Percentiles rank a stretch among this genome's conserved stretches.
phyloP scores from a whole-genome alignment of 192 early-diverging fungal genomes.

The Kappamyces sp. region DNA sequence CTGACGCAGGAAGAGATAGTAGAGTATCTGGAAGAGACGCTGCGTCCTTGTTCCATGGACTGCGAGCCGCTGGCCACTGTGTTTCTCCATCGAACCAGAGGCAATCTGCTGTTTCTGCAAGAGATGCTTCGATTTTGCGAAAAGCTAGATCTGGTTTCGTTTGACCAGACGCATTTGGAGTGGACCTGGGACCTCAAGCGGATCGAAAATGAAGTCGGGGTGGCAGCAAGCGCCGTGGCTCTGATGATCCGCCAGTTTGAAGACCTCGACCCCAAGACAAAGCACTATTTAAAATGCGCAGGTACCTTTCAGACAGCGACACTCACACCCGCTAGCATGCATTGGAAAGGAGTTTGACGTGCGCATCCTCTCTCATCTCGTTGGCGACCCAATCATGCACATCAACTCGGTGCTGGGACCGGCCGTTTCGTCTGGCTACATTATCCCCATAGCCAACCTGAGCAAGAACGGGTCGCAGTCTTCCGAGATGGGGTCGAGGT shows the following conservation, averaged over 20 bases:
- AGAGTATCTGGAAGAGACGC: conserved; percentile 31
- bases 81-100: conserved; percentile 38
- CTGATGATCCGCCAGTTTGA: conserved; percentile 32
- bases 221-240: conserved; percentile 35
- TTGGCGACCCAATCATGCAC: too few species aligned
- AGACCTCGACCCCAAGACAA: conserved; percentile 24
- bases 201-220: conserved; percentile 32
- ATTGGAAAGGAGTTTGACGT: conserved; percentile 30
- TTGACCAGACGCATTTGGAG: conserved; percentile 30
- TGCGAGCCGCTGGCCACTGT: conserved; percentile 28
- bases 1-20: conserved; percentile 23
- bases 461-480: too few species aligned
- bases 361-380: too few species aligned
- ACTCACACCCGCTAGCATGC: conserved; percentile 23
- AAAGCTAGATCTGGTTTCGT: conserved; percentile 26
- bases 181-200: conserved; percentile 45
- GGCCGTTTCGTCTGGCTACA: conserved; percentile 26
- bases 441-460: too few species aligned
- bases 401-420: conserved; percentile 19
- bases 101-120: conserved; percentile 35
- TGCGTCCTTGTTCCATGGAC: conserved; percentile 28
- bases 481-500: too few species aligned
- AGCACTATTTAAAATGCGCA: conserved; percentile 28
- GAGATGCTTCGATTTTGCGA: conserved; percentile 37
- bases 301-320: conserved; percentile 31